Evolutionary conservation across 805 yeast genomes (phyloP), one percentile per base, ranked within the genome.

Genomic region (Candida boleticola): DNA sequence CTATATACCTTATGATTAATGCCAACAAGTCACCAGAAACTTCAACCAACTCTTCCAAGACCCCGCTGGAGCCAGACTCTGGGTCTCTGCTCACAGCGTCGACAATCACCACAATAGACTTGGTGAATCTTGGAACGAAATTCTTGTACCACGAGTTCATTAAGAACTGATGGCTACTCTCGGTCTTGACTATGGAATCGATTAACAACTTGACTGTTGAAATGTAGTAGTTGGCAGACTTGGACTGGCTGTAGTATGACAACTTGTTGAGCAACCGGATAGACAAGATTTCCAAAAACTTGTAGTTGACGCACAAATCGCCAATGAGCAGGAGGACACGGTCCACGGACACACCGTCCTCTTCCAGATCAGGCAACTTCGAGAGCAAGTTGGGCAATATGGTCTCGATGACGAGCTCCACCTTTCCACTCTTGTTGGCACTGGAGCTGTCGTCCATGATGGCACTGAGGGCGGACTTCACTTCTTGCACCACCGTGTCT

Each of bases 391-490:
- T 55, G 5, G 66, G 57, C 3, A 69, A 63, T 11, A 57, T 48
- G 5, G 56, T 64, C 14, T 68, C 63, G 21, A 50, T 44, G 3
- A 51, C 36, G 9, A 50, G 29, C 20, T 42, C 43, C 16, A 37
- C 49, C 38, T 37, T 10, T 17, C 25, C 47, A 14, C 46, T 51
- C n/a, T 16, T 31, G 1, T 43, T 23, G 2, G 43, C 30, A 9
- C 14, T 36, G 9, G 52, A 47, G 6, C 19, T 39, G 6, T 48
- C 49, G 1, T 60, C 52, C n/a, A 79, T 71, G 2, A 83, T 52
- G 10, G 61, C 62, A 4, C 74, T 71, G 38, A 89, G 60, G 0
- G 89, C 82, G 7, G 65, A 72, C 19, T 84, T 55, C 11, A 82
- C 71, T 11, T 80, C 80, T 14, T 63, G 64, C 30, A 76, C 70